phyloP scores from a whole-genome alignment of 495 filamentous ascomycete species.

The Aspergillus funiculosus region DNA sequence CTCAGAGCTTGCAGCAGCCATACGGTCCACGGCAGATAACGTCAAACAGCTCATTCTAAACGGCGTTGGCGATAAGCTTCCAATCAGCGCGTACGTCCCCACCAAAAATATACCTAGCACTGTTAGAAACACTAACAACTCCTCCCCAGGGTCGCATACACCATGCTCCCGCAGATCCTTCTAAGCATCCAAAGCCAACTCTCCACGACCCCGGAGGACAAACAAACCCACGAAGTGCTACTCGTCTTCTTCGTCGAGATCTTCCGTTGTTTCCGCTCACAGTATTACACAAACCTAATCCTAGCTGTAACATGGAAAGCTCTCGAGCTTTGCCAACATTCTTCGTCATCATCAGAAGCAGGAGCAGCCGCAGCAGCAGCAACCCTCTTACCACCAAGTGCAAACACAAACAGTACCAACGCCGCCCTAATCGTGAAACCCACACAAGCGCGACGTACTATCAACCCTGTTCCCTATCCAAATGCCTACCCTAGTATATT shows the following conservation, averaged over 20 bases:
- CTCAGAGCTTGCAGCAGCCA: constrained; percentile 7
- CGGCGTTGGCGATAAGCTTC: constrained; percentile 15
- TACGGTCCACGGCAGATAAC: constrained; percentile 12
- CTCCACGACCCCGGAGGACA: constrained; percentile 13
- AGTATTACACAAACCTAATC: constrained; percentile 13
- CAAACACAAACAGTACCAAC: not conserved
- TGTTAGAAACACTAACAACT: not conserved
- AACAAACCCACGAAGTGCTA: constrained; percentile 15
- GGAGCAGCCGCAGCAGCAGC: not conserved
- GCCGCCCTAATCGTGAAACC: too few relatives aligned
- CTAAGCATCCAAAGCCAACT: constrained; percentile 17
- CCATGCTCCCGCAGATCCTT: constrained; percentile 16
- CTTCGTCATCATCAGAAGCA: not conserved
- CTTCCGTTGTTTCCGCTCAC: constrained; percentile 13
- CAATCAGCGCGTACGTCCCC: constrained; percentile 16
- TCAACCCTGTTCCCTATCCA: not conserved
- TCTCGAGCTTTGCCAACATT: constrained; percentile 9
- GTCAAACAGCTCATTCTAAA: constrained; percentile 14
- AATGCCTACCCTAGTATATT: constrained; percentile 7
- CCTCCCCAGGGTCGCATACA: constrained; percentile 11
- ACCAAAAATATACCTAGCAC: not conserved
- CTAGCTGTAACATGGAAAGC: constrained; percentile 14
- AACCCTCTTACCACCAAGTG: too few relatives aligned
- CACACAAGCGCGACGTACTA: too few relatives aligned
- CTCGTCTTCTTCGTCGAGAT: constrained; percentile 18